These are phyloP conservation scores for Terfezia claveryi DNA, from an alignment of 495 filamentous ascomycete genomes.

Conservation along the genomic window DNA sequence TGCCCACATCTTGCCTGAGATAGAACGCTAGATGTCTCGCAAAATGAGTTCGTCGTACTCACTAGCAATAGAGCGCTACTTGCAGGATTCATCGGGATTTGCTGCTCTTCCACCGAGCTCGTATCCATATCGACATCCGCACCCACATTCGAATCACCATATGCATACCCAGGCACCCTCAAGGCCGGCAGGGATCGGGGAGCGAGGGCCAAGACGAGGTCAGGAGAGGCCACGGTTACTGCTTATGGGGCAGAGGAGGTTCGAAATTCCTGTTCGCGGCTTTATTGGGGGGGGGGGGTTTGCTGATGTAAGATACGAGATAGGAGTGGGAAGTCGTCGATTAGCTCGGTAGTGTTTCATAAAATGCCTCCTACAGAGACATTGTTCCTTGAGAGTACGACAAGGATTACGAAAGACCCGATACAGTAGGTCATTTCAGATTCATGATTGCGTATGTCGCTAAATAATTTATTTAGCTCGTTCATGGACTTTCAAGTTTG, in stretches of 20 bases:
- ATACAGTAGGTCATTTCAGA: constrained; percentile 45
- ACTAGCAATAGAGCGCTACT: neutral
- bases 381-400: constrained; percentile 81
- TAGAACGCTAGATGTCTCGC: neutral
- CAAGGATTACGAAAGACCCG: constrained; percentile 72
- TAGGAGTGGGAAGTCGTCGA: constrained; percentile 94
- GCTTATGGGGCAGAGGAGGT: constrained; percentile 92
- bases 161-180: neutral
- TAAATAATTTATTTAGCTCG: constrained; percentile 34
- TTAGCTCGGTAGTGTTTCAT: constrained; percentile 91
- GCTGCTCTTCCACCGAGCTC: neutral
- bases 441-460: neutral
- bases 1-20: too few species aligned
- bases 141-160: neutral
- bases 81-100: neutral
- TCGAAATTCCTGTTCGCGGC: constrained; percentile 13
- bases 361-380: constrained; percentile 92
- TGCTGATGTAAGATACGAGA: neutral
- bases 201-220: neutral
- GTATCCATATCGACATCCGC: neutral
- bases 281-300: neutral
- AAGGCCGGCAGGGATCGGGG: neutral
- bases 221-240: constrained; percentile 62
- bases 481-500: constrained; percentile 98
- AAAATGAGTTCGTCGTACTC: neutral